Evolutionary conservation across 495 filamentous ascomycete genomes (phyloP), one percentile per base, ranked within the genome.

Genomic region (Aspergillus wentii): DNA sequence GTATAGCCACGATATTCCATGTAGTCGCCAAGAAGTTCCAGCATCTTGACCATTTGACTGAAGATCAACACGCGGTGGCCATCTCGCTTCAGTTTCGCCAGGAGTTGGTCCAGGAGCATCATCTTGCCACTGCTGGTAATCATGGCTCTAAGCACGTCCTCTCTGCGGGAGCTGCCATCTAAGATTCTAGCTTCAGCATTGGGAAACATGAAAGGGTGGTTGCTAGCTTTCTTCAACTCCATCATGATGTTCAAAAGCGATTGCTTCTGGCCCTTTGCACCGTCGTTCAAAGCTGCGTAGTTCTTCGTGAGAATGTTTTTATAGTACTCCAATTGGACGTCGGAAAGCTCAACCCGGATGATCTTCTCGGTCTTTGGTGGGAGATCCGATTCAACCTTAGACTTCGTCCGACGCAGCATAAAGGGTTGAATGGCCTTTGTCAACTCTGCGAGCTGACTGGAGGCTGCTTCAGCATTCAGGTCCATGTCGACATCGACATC

Each of bases 181-280:
- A 96, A 62, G 32, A 95, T 84, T 27, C 82, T 85, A 21, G 91
- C 86, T 58, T 97, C 92, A 16, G 88, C 92, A 39, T 85, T 87
- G 3, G 85, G 82, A 48, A 99, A 95, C 83, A 97, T 94, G 66
- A 94, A 95, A 4, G 92, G 89, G 54, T 99, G 92, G 45, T 97
- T 97, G 72, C 89, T 95, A 46, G 89, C 88, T 61, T 99, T 99
- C 70, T 97, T 97, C 50, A 99, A 60, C 57, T 99, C 94, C 91
- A 99, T 99, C 75, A 96, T 95, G 54, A 99, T 94, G 62, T 99
- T 99, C 38, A 97, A 63, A n/a, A 97, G 64, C 1, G 89, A 95
- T 45, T 92, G 88, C 58, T 95, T 95, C 53, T 86, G 82, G 6
- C 89, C 92, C 34, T 76, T 88, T 17, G 80, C 78, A 15, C 88